Evolutionary conservation across 495 filamentous ascomycete genomes (phyloP).

Genomic region (Penicillium ochrochloron): DNA sequence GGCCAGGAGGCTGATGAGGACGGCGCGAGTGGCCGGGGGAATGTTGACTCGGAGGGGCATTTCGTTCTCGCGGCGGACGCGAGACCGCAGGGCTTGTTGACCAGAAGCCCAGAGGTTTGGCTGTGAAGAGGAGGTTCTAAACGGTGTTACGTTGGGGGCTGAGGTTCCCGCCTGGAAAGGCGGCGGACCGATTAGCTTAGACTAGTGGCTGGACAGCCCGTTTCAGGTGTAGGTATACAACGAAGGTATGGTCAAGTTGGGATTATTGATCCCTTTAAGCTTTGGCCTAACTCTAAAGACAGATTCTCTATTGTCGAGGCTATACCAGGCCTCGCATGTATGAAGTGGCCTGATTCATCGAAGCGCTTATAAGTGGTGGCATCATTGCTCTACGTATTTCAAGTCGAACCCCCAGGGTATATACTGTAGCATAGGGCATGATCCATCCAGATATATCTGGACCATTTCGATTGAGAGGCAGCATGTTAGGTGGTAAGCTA

Average conservation of each 20-base stretch:
- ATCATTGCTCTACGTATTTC: too few relatives aligned
- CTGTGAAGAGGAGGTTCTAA: conserved; percentile 11
- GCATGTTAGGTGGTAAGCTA: neutral
- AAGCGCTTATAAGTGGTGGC: too few relatives aligned
- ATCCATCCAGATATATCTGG: too few relatives aligned
- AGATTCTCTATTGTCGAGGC: too few relatives aligned
- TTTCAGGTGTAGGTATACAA: neutral
- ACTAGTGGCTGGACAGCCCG: neutral
- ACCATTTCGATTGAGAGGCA: neutral
- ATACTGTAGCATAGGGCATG: too few relatives aligned
- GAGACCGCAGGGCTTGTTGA: conserved; percentile 38
- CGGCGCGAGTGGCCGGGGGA: conserved; percentile 83
- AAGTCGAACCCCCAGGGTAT: too few relatives aligned
- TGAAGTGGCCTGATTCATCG: too few relatives aligned
- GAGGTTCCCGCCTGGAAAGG: conserved; percentile 3
- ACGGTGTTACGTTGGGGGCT: neutral
- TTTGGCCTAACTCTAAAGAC: too few relatives aligned
- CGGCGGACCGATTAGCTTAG: conserved; percentile 3
- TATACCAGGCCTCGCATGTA: too few relatives aligned
- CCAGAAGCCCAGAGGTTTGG: conserved; percentile 19
- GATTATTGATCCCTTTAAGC: too few relatives aligned
- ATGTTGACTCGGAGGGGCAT: conserved; percentile 91
- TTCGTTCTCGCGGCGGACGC: conserved; percentile 35
- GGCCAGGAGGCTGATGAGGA: conserved; percentile 71
- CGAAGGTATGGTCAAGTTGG: neutral